Conservation (phyloP, 371 early-diverging fungal species). For the Cokeromyces recurvatus region DNA sequence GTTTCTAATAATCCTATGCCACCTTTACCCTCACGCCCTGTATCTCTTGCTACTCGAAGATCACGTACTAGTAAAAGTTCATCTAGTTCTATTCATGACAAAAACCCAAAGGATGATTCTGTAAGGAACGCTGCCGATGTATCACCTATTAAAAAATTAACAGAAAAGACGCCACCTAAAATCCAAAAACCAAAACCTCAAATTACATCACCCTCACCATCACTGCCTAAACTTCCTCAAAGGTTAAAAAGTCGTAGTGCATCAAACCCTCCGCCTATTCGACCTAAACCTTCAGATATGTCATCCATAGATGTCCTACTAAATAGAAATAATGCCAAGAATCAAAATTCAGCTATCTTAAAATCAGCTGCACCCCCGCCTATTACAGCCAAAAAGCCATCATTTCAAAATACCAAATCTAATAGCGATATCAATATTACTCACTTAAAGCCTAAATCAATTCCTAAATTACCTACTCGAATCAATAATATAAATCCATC, state of each 20-base stretch:
- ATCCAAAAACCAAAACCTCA: constrained; percentile 32
- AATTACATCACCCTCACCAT: constrained; percentile 1
- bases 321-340: not conserved
- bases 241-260: constrained; percentile 22
- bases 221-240: too few relatives aligned
- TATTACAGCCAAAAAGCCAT: not conserved
- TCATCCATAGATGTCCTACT: constrained; percentile 8
- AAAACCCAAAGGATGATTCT: too few relatives aligned
- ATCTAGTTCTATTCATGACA: not conserved
- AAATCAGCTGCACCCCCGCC: not conserved
- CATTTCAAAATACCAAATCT: not conserved
- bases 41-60: constrained; percentile 18
- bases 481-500: constrained; percentile 19
- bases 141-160: constrained; percentile 20
- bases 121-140: not conserved
- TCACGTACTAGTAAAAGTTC: constrained; percentile 11
- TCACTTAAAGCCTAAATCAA: too few relatives aligned
- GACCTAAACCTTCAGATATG: constrained; percentile 15
- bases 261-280: constrained; percentile 26
- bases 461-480: not conserved
- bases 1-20: constrained; percentile 32
- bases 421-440: too few relatives aligned
- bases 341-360: too few relatives aligned
- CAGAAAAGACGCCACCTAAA: too few relatives aligned
- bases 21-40: constrained; percentile 35